Conservation (phyloP, 768 basidiomycete genomes). For the Rhizopogon vulgaris region DNA sequence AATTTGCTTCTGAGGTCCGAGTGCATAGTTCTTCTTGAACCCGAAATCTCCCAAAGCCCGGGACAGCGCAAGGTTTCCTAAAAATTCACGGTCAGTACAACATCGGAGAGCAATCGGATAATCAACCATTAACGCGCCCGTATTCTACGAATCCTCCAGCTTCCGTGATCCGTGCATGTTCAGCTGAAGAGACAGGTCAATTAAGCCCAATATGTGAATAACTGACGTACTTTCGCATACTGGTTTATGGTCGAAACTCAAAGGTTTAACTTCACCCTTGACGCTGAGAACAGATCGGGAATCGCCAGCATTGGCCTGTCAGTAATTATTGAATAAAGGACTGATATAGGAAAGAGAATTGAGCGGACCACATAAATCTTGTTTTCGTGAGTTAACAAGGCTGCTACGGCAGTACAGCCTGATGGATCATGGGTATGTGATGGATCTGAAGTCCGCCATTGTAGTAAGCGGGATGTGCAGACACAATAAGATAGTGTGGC, state of each 20-base stretch:
- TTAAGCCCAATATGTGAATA: background rate
- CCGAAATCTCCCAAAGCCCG: constrained; percentile 97
- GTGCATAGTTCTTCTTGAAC: constrained; percentile 88
- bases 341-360: constrained; percentile 5
- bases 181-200: constrained; percentile 39
- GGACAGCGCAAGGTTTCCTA: constrained; percentile 93
- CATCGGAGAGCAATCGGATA: background rate
- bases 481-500: constrained; percentile 15
- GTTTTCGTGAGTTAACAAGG: constrained; percentile 69
- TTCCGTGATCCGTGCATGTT: constrained; percentile 77
- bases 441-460: constrained; percentile 50
- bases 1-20: constrained; percentile 84
- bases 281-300: constrained; percentile 84
- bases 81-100: background rate
- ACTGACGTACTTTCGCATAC: constrained; percentile 63
- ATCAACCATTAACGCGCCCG: constrained; percentile 90
- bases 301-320: constrained; percentile 95
- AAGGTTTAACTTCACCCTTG: constrained; percentile 79
- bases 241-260: constrained; percentile 96
- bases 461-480: background rate
- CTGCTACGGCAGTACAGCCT: constrained; percentile 93
- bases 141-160: constrained; percentile 97
- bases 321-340: constrained; percentile 2
- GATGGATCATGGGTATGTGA: constrained; percentile 87
- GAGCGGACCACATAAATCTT: constrained; percentile 73